Evolutionary conservation across 2,329 filamentous ascomycete species (phyloP).

Genomic region (Trichoderma gracile): DNA sequence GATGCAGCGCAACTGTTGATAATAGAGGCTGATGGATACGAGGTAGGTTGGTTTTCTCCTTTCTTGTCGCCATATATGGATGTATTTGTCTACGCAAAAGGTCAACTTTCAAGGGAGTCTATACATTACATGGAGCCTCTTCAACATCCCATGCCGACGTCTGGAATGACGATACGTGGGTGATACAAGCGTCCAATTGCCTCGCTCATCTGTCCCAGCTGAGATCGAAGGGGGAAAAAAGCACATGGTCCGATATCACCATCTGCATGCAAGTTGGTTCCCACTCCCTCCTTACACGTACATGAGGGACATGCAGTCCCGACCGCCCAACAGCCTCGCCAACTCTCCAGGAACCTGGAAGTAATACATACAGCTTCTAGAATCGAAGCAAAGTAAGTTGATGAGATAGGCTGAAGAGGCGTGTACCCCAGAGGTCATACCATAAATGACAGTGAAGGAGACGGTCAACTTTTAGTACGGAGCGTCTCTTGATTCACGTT

Average conservation of each 20-base stretch:
- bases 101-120: no score
- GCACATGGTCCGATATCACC: conserved; percentile 14
- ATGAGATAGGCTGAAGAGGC: background rate
- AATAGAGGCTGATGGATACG: background rate
- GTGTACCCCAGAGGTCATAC: background rate
- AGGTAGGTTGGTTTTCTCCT: background rate
- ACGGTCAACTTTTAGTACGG: background rate
- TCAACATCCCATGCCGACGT: background rate
- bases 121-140: no score
- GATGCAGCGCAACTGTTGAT: background rate
- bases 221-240: conserved; percentile 6
- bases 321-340: background rate
- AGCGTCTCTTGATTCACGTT: background rate
- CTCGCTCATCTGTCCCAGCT: background rate
- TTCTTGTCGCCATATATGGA: background rate
- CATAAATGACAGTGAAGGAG: background rate
- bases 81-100: background rate
- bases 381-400: background rate
- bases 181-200: background rate
- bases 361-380: background rate
- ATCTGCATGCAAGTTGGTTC: conserved; percentile 6
- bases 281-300: background rate
- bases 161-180: background rate
- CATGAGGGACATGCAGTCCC: background rate
- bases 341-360: background rate